A percentile compares a stretch with the other conserved stretches of the same genome.
Evolutionary conservation across 441 rosid genomes (phyloP).

Genomic region (Gossypium armourianum): DNA sequence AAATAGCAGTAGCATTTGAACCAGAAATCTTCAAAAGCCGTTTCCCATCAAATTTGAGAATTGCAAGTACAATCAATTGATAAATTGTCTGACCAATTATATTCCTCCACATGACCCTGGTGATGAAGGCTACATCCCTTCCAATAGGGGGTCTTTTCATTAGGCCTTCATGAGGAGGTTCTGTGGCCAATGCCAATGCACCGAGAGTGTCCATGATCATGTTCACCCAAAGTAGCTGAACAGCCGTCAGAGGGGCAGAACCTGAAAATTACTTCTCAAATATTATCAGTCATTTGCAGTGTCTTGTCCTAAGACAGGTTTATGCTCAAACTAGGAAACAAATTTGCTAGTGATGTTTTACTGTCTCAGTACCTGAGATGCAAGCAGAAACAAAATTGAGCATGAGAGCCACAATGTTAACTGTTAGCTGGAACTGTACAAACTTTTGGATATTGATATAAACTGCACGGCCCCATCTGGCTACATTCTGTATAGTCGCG

Average conservation of each 20-base stretch:
- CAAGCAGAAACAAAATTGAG: slow-evolving; percentile 43
- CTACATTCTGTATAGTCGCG: slow-evolving; percentile 36
- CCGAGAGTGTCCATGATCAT: slow-evolving; percentile 51
- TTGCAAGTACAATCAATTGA: slow-evolving; percentile 41
- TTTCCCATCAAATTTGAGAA: slow-evolving; percentile 41
- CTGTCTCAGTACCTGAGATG: slow-evolving; percentile 32
- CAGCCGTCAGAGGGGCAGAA: slow-evolving; percentile 54
- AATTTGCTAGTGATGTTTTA: not conserved
- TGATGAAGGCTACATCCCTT: slow-evolving; percentile 27
- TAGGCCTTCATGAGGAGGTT: slow-evolving; percentile 38
- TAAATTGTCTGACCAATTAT: slow-evolving; percentile 51
- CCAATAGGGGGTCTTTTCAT: slow-evolving; percentile 37
- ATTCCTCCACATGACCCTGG: slow-evolving; percentile 41
- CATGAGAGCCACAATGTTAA: slow-evolving; percentile 34
- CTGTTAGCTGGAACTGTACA: slow-evolving; percentile 44
- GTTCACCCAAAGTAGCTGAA: slow-evolving; percentile 56
- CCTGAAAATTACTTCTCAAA: slow-evolving; percentile 22
- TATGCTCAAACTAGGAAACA: not conserved
- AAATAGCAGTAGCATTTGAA: slow-evolving; percentile 36
- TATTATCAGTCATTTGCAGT: slow-evolving; percentile 6
- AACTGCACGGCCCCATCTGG: slow-evolving; percentile 42
- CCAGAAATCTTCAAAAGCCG: slow-evolving; percentile 38
- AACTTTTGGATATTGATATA: slow-evolving; percentile 45
- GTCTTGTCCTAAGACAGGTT: not conserved
- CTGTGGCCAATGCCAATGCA: slow-evolving; percentile 44